Evolutionary conservation across 2,329 filamentous ascomycete species (phyloP).

Genomic region (Penicillium sp.): DNA sequence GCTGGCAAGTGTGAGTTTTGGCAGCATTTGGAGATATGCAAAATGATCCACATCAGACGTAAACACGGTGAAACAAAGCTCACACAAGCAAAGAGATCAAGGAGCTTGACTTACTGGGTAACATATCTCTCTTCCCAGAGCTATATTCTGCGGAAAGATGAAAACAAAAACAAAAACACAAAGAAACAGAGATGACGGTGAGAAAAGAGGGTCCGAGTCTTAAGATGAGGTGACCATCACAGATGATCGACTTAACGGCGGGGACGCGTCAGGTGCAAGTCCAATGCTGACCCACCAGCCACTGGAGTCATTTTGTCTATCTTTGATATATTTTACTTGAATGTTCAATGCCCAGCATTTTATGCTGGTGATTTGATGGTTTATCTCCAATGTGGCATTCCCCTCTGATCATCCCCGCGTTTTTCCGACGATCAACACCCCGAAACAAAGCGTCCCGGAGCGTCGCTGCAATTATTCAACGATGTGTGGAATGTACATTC

Average conservation of each 20-base stretch:
- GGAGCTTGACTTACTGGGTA: background rate
- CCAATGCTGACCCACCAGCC: background rate
- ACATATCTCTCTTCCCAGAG: background rate
- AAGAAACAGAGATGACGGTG: background rate
- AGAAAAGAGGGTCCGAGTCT: background rate
- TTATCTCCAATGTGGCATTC: background rate
- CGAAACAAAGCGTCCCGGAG: background rate
- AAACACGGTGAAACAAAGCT: background rate
- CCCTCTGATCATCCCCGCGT: background rate
- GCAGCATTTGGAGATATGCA: background rate
- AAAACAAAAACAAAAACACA: background rate
- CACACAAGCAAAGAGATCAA: background rate
- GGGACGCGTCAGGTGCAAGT: constrained; percentile 3
- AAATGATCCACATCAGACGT: constrained; percentile 1
- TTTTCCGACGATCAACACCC: background rate
- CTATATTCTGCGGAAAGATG: background rate
- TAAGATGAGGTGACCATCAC: constrained; percentile 3
- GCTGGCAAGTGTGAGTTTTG: constrained; percentile 8
- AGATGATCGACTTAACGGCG: constrained; percentile 1
- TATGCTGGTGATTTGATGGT: background rate
- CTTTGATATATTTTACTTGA: background rate
- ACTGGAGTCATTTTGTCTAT: background rate
- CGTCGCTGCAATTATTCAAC: background rate
- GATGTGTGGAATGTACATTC: background rate
- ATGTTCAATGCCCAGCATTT: background rate